A percentile compares a stretch with the other conserved stretches of the same genome.
Conservation (phyloP, 768 basidiomycete genomes). For the Suillus paluster region DNA sequence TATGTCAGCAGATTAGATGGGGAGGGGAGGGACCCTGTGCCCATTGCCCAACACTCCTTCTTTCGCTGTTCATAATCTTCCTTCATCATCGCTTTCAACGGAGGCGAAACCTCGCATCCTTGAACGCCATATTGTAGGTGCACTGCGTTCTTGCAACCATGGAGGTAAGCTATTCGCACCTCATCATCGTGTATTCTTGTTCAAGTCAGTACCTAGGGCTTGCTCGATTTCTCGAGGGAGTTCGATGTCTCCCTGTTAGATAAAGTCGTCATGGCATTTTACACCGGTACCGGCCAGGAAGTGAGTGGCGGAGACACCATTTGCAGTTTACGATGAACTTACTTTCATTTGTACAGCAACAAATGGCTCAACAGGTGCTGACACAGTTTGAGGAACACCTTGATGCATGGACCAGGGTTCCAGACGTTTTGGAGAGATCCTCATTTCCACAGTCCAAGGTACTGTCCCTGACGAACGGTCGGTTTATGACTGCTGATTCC, state of each 20-base stretch:
- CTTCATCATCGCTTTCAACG: conserved; percentile 14
- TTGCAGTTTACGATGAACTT: conserved; percentile 12
- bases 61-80: conserved; percentile 15
- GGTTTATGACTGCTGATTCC: conserved; percentile 15
- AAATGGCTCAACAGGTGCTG: conserved; percentile 89
- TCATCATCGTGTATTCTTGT: conserved; percentile 7
- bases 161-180: conserved; percentile 39
- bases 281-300: conserved; percentile 82
- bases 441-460: conserved; percentile 89
- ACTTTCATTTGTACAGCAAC: conserved; percentile 64
- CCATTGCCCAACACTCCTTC: conserved; percentile 31
- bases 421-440: conserved; percentile 87
- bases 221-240: conserved; percentile 92
- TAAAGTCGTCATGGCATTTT: conserved; percentile 91
- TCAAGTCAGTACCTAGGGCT: conserved; percentile 52
- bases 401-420: conserved; percentile 97
- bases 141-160: conserved; percentile 28
- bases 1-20: conserved; percentile 41
- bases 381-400: conserved; percentile 97
- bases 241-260: conserved; percentile 94
- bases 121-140: conserved; percentile 10
- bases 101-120: conserved; percentile 14
- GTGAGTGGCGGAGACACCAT: conserved; percentile 44
- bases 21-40: conserved; percentile 32
- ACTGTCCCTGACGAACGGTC: not conserved